A percentile compares a stretch with the other conserved stretches of the same genome.
These are phyloP conservation scores for Fusarium chuoi DNA, from an alignment of 2,329 filamentous ascomycete genomes.

Conservation along the genomic window DNA sequence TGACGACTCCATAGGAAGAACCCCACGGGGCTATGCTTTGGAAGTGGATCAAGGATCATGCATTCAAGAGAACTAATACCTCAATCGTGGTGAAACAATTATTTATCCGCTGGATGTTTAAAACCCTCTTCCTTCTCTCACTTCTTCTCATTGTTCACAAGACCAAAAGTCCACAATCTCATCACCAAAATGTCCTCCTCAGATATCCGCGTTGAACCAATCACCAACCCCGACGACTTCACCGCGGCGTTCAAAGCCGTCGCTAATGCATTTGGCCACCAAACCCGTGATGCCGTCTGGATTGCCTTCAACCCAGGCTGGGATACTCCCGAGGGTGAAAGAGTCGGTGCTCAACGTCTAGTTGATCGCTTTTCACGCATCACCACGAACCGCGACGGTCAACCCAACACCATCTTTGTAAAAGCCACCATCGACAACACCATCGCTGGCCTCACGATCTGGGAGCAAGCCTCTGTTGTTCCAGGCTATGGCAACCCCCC, in stretches of 20 bases:
- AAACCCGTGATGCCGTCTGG: slow-evolving; percentile 63
- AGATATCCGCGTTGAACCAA: slow-evolving; percentile 41
- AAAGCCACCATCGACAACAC: slow-evolving; percentile 59
- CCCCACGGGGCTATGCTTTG: slow-evolving; percentile 1
- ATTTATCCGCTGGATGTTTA: not conserved
- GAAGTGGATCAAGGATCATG: slow-evolving; percentile 29
- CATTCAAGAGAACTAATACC: slow-evolving; percentile 22
- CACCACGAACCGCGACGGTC: slow-evolving; percentile 55
- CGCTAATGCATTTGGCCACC: slow-evolving; percentile 58
- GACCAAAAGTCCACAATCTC: accelerated
- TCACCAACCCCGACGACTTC: slow-evolving; percentile 45
- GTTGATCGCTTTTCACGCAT: slow-evolving; percentile 53
- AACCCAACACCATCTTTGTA: slow-evolving; percentile 62
- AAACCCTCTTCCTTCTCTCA: not conserved
- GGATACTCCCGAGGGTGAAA: slow-evolving; percentile 60
- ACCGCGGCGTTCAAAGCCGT: slow-evolving; percentile 39
- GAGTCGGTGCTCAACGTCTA: slow-evolving; percentile 51
- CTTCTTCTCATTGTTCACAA: not conserved
- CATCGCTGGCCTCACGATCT: slow-evolving; percentile 65
- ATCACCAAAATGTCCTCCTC: not conserved
- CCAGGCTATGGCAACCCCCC: slow-evolving; percentile 58
- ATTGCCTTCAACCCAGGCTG: slow-evolving; percentile 63
- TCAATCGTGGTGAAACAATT: not conserved
- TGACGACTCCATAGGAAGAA: not conserved
- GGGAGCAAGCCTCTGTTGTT: slow-evolving; percentile 62